Evolutionary conservation across 2,329 filamentous ascomycete species (phyloP).

Genomic region (Colletotrichum orbiculare): DNA sequence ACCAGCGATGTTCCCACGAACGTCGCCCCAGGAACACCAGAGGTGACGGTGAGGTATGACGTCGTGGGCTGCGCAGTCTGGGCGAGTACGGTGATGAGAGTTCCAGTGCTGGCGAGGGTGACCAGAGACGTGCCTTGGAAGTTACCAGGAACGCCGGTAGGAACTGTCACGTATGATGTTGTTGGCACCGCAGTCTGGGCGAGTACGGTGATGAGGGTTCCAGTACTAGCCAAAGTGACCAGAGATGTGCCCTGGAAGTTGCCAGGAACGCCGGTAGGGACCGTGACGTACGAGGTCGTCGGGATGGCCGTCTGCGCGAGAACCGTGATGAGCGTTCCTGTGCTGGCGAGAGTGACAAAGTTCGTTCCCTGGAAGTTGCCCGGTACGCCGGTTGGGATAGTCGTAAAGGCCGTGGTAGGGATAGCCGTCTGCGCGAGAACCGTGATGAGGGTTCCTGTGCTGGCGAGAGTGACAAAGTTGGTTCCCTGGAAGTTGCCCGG

Average conservation of each 20-base stretch:
- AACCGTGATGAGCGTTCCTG: slow-evolving; percentile 6
- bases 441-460: slow-evolving; percentile 1
- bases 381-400: neutral
- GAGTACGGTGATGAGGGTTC: slow-evolving; percentile 2
- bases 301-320: slow-evolving; percentile 11
- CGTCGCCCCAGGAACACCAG: neutral
- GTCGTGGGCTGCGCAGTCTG: slow-evolving; percentile 4
- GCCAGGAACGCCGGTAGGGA: neutral
- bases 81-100: neutral
- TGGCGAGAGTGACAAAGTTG: neutral
- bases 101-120: neutral
- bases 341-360: neutral
- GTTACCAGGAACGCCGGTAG: slow-evolving; percentile 2
- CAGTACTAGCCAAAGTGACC: neutral
- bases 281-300: too few relatives aligned
- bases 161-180: neutral
- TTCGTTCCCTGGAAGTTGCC: slow-evolving; percentile 14
- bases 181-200: slow-evolving; percentile 7
- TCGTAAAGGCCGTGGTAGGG: neutral
- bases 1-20: slow-evolving; percentile 9
- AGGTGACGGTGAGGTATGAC: neutral
- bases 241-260: slow-evolving; percentile 11
- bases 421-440: slow-evolving; percentile 14
- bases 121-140: slow-evolving; percentile 1
- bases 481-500: slow-evolving; percentile 6